Base-by-base conservation (phyloP, 768 basidiomycete species). In the Phaeotremella fagi region DNA sequence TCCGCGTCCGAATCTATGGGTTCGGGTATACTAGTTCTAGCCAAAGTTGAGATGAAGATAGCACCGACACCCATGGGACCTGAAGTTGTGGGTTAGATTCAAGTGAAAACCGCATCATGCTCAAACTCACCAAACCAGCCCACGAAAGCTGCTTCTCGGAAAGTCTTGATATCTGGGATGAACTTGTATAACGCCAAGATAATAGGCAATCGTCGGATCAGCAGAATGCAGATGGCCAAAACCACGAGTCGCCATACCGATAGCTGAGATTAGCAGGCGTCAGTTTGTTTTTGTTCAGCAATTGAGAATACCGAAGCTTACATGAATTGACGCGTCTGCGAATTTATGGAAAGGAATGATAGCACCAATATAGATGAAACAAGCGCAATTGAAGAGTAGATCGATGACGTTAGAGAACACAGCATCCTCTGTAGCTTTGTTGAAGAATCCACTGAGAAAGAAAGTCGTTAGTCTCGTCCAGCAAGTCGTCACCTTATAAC, bases 81-180 rank as follows among this genome's bases (percentile, higher is more conserved):
- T 55, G 44, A 25, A 26, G 7, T 22, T 50, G 51, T 48, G 54
- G 59, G 48, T 27, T 14, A 37, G 47, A 45, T 29, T 16, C 14
- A 18, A 20, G 18, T 41, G 14, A 31, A 31, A 24, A 28, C 65
- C 79, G 80, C 20, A 20, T 85, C 86, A 46, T 88, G 81, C 26
- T 86, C 85, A 57, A 88, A 88, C 20, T 88, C 87, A 12, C 90
- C 94, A 71, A 97, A 99, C 76, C 97, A 92, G 0, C 95, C 95
- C 35, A 83, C 86, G 75, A 99, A 99, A 3, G 92, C 60, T 0
- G 95, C 94, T 75, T 99, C 95, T 41, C 89, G 80, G 56, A 91
- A 82, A 0, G 87, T 97, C 78, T 94, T 95, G 63, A 98, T 82
- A 68, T 99, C 94, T 0, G 95, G 95, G 54, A 98, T 94, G 82